A percentile compares a stretch with the other conserved stretches of the same genome.
Evolutionary conservation across 495 filamentous ascomycete species (phyloP).

Genomic region (Neurospora sp.): DNA sequence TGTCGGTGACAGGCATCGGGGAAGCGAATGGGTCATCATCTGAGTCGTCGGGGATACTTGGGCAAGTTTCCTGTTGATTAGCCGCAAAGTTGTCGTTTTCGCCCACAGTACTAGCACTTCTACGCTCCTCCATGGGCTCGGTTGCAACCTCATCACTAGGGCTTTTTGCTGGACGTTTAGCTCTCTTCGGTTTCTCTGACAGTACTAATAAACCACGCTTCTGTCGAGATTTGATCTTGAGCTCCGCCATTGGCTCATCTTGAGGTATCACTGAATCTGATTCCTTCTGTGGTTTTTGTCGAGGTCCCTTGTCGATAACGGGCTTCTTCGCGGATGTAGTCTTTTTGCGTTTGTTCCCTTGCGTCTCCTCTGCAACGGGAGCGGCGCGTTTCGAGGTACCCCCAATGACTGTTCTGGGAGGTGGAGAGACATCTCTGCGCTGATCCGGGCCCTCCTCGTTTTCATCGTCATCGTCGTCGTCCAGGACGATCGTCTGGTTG

Average conservation of each 20-base stretch:
- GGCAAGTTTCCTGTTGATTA: neutral
- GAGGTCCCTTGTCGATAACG: neutral
- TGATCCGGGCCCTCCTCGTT: neutral
- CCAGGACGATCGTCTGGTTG: constrained; percentile 6
- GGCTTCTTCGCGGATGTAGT: neutral
- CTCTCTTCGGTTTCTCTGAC: constrained; percentile 15
- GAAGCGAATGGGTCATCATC: neutral
- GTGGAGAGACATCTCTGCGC: neutral
- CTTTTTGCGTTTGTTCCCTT: neutral
- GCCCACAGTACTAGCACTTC: neutral
- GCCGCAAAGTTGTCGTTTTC: neutral
- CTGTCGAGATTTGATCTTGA: constrained; percentile 31
- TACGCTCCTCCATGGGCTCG: neutral
- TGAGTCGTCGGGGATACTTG: neutral
- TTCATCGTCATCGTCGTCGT: constrained; percentile 5
- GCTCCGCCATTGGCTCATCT: constrained; percentile 25
- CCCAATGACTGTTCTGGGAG: neutral
- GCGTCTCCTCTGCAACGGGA: neutral
- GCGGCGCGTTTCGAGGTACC: neutral
- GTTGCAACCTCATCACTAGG: neutral
- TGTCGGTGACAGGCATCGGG: neutral
- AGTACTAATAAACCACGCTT: constrained; percentile 32
- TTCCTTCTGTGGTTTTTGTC: neutral
- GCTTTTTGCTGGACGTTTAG: neutral
- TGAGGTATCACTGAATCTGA: neutral